These are phyloP conservation scores for Fusarium coicis DNA, from an alignment of 2,329 filamentous ascomycete genomes.

Conservation along the genomic window DNA sequence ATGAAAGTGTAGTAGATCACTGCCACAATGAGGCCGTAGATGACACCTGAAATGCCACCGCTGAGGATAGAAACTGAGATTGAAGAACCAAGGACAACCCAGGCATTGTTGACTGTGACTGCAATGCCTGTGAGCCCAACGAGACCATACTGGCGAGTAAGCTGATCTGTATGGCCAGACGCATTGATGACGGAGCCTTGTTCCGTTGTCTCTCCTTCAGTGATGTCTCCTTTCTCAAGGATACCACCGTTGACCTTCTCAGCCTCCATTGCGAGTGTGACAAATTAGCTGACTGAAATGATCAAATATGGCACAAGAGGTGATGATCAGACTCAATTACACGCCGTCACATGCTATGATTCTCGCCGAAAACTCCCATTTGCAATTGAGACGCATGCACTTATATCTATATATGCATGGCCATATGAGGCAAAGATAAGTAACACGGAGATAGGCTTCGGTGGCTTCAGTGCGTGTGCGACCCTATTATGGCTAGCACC, in stretches of 20 bases:
- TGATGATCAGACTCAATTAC: rapidly evolving
- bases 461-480: background rate
- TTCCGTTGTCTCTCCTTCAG: conserved; percentile 28
- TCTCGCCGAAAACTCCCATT: too few species aligned
- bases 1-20: conserved; percentile 42
- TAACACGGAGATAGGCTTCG: background rate
- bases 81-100: conserved; percentile 41
- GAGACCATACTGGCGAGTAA: conserved; percentile 39
- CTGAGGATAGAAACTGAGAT: conserved; percentile 41
- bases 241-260: conserved; percentile 13
- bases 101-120: conserved; percentile 43
- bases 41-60: conserved; percentile 38
- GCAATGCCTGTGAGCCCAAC: conserved; percentile 41
- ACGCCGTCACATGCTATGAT: background rate
- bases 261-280: background rate
- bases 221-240: conserved; percentile 10
- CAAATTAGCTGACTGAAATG: too few species aligned
- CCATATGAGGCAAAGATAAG: background rate
- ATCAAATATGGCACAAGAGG: background rate
- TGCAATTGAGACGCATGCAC: background rate
- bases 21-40: conserved; percentile 39
- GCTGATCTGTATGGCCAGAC: conserved; percentile 38
- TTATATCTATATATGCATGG: background rate
- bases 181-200: conserved; percentile 22
- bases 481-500: conserved; percentile 24